Base-by-base conservation (phyloP, 768 basidiomycete genomes). In the Lactarius deliciosus region DNA sequence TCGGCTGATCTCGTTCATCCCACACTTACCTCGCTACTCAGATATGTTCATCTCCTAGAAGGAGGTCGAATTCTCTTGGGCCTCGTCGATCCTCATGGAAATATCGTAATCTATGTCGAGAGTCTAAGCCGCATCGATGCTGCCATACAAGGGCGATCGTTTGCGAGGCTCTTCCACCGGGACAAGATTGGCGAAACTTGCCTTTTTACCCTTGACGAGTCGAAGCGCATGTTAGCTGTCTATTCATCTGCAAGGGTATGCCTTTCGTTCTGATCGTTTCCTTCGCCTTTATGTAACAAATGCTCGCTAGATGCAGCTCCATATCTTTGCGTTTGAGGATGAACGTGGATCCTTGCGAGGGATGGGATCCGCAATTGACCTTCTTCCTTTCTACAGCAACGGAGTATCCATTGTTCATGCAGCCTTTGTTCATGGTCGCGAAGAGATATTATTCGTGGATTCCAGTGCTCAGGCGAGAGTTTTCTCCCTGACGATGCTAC, bases 381-480 rank as follows among this genome's bases (percentile, higher is more conserved):
- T 87, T 5, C 69, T 61, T 9, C 61, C 68, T 0, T 87, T 85
- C 82, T 85, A 84, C 67, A 58, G 70, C 15, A 2, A 70, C 0
- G 71, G 68, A 3, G 30, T 68, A 0, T 58, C 60, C 5, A 77
- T 86, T 28, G 63, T 60, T 1, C 76, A 76, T 16, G 76, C 81
- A 1, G 77, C 79, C 38, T 85, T 87, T 66, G 76, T 85, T 2
- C 74, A 75, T 56, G 83, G 84, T 4, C 79, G 72, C 34, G 86
- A 87, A 68, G 86, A 88, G 57, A 63, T 88, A 5, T 66, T 84
- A 0, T 71, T 87, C 0, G 74, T 86, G 1, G 86, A 87, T 64
- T 77, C 78, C 1, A 69, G 66, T 2, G 75, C 75, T 2, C 77
- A 78, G 7, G 82, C 78, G 1, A 75, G 85, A 28, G 77, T 87